These are phyloP conservation scores for Aspergillus bombycis DNA, from an alignment of 2,329 filamentous ascomycete species.

Conservation along the genomic window DNA sequence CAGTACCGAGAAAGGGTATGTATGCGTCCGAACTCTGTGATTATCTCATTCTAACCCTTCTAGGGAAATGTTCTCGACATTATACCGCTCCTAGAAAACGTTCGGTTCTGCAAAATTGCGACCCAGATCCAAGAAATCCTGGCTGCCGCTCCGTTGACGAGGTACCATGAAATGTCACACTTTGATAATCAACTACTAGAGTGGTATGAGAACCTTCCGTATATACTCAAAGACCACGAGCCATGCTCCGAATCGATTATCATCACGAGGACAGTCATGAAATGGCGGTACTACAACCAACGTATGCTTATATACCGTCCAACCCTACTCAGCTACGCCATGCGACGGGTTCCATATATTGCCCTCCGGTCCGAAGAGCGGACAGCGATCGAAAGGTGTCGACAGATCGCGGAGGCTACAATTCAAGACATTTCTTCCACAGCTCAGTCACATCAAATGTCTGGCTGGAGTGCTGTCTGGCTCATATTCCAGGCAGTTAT, in stretches of 20 bases:
- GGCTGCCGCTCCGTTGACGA: constrained; percentile 68
- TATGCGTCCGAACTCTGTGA: constrained; percentile 13
- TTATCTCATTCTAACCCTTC: constrained; percentile 31
- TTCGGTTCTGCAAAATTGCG: constrained; percentile 77
- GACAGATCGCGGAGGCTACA: constrained; percentile 68
- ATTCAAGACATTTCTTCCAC: constrained; percentile 73
- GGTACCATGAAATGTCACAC: constrained; percentile 66
- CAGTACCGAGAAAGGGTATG: constrained; percentile 51
- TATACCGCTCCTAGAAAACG: constrained; percentile 73
- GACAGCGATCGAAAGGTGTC: constrained; percentile 68
- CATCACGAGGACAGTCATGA: constrained; percentile 74
- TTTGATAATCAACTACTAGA: constrained; percentile 70
- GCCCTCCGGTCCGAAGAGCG: constrained; percentile 64
- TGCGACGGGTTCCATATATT: constrained; percentile 55
- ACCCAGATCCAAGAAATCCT: constrained; percentile 77
- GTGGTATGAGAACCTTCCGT: constrained; percentile 74
- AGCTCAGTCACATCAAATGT: constrained; percentile 73
- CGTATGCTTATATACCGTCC: constrained; percentile 76
- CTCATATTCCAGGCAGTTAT: constrained; percentile 80
- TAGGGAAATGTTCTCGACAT: constrained; percentile 65
- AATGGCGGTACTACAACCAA: constrained; percentile 79
- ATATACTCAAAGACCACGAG: constrained; percentile 65
- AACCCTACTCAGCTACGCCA: constrained; percentile 67
- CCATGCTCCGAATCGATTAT: constrained; percentile 71
- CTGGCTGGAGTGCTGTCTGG: constrained; percentile 81